phyloP scores from a whole-genome alignment of 2,329 filamentous ascomycete genomes.

The Penicillium sp. region DNA sequence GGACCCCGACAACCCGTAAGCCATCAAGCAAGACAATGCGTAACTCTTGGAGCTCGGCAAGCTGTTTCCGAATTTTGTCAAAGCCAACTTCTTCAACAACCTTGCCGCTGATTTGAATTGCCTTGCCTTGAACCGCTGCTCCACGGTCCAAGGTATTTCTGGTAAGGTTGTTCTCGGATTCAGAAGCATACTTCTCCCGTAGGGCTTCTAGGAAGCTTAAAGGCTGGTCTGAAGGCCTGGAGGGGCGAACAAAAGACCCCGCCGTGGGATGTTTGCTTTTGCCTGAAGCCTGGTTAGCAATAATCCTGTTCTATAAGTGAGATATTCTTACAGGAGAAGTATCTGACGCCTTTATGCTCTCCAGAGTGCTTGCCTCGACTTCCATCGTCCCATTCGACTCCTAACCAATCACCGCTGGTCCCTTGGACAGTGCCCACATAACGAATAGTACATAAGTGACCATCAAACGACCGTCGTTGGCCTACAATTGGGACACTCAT shows the following conservation, averaged over 20 bases:
- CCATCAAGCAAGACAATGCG: slow-evolving; percentile 75
- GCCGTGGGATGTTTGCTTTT: slow-evolving; percentile 57
- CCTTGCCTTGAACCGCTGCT: slow-evolving; percentile 32
- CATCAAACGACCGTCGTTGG: slow-evolving; percentile 71
- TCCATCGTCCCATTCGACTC: slow-evolving; percentile 92
- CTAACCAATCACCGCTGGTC: slow-evolving; percentile 73
- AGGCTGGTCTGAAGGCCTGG: slow-evolving; percentile 57
- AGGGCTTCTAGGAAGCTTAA: slow-evolving; percentile 72
- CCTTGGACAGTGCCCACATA: slow-evolving; percentile 70
- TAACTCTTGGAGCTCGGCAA: slow-evolving; percentile 67
- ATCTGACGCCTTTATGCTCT: slow-evolving; percentile 65
- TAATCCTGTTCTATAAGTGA: background rate
- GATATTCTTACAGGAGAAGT: slow-evolving; percentile 63
- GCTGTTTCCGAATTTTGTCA: slow-evolving; percentile 75
- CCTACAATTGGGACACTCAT: slow-evolving; percentile 40
- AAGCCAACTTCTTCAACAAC: slow-evolving; percentile 90
- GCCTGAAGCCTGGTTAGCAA: slow-evolving; percentile 38
- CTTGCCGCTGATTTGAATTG: slow-evolving; percentile 68
- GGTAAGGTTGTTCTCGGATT: slow-evolving; percentile 35
- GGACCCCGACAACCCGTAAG: slow-evolving; percentile 48
- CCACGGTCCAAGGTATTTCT: slow-evolving; percentile 2
- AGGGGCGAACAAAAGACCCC: slow-evolving; percentile 79
- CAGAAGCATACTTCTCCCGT: slow-evolving; percentile 70
- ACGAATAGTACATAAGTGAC: slow-evolving; percentile 70
- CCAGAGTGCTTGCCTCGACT: slow-evolving; percentile 84